Percentiles rank a stretch among this genome's conserved stretches.
phyloP scores from a whole-genome alignment of 352 stramenopile genomes.

The Pythium coloratum region DNA sequence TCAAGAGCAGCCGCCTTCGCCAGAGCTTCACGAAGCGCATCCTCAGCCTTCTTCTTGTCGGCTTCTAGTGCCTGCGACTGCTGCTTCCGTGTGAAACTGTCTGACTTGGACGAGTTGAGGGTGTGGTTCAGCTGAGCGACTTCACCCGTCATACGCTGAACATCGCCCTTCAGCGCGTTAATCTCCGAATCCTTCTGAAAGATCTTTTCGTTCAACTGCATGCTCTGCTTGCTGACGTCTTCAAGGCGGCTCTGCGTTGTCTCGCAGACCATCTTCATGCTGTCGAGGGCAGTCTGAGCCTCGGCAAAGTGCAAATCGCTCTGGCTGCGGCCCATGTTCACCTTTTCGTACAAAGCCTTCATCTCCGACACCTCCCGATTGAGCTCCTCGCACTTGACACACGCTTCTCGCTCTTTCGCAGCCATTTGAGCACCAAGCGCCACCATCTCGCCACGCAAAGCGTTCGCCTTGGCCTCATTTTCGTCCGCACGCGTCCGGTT shows the following conservation, averaged over 20 bases:
- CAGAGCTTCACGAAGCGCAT: constrained; percentile 35
- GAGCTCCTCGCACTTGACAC: constrained; percentile 42
- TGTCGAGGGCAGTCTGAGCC: constrained; percentile 47
- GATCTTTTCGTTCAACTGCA: constrained; percentile 55
- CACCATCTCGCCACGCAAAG: constrained; percentile 34
- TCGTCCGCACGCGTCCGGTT: constrained; percentile 50
- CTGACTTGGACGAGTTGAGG: constrained; percentile 40
- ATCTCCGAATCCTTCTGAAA: constrained; percentile 56
- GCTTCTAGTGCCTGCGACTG: constrained; percentile 41
- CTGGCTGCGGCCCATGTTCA: constrained; percentile 54
- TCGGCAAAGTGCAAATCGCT: constrained; percentile 63
- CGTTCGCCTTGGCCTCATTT: constrained; percentile 39
- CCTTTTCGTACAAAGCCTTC: constrained; percentile 52
- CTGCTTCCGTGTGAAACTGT: constrained; percentile 45
- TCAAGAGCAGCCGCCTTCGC: constrained; percentile 43
- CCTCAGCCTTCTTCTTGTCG: constrained; percentile 50
- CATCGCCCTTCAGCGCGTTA: constrained; percentile 41
- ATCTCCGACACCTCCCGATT: constrained; percentile 54
- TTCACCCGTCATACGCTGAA: constrained; percentile 46
- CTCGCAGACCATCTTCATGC: constrained; percentile 41
- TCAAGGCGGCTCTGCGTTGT: constrained; percentile 41
- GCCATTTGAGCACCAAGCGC: constrained; percentile 39
- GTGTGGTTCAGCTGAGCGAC: constrained; percentile 41
- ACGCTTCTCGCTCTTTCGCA: constrained; percentile 33
- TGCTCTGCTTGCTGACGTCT: constrained; percentile 52